These are phyloP conservation scores for Polytrichum formosum DNA, from an alignment of 225 moss, liverwort and hornwort species.

Conservation along the genomic window DNA sequence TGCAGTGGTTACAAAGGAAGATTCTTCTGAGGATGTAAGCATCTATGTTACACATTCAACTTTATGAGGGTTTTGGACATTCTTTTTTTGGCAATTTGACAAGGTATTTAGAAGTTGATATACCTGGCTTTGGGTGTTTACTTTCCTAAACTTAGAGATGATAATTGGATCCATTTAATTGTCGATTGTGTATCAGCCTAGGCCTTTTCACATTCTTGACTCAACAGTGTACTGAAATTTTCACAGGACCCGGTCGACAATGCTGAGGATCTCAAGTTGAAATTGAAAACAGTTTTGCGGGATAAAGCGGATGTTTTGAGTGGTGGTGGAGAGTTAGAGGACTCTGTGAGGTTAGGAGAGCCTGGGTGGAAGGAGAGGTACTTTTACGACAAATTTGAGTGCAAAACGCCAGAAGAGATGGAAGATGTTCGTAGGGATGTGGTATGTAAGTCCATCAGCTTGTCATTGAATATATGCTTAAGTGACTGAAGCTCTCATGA, in stretches of 20 bases:
- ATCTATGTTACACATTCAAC: constrained; percentile 2
- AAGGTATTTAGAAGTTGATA: not conserved
- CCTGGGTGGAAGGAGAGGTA: constrained; percentile 98
- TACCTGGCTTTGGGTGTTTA: no score
- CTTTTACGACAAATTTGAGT: constrained; percentile 79
- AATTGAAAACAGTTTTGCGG: constrained; percentile 78
- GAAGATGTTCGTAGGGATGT: constrained; percentile 84
- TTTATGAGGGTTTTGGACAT: constrained; percentile 4
- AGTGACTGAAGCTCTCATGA: no score
- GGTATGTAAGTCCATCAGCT: constrained; percentile 39
- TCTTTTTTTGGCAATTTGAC: not conserved
- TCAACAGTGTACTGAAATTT: not conserved
- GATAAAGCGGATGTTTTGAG: constrained; percentile 93
- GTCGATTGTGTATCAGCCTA: no score
- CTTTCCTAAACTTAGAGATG: no score
- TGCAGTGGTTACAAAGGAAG: constrained; percentile 53
- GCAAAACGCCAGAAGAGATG: constrained; percentile 60
- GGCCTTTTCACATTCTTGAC: no score
- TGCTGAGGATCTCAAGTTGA: constrained; percentile 85
- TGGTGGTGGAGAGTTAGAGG: constrained; percentile 82
- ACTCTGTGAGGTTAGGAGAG: constrained; percentile 85
- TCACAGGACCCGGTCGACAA: constrained; percentile 70
- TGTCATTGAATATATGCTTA: no score
- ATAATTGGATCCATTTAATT: no score
- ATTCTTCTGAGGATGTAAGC: constrained; percentile 65